These are phyloP conservation scores for Massarina eburnea DNA, from an alignment of 2,329 filamentous ascomycete genomes.

Conservation along the genomic window DNA sequence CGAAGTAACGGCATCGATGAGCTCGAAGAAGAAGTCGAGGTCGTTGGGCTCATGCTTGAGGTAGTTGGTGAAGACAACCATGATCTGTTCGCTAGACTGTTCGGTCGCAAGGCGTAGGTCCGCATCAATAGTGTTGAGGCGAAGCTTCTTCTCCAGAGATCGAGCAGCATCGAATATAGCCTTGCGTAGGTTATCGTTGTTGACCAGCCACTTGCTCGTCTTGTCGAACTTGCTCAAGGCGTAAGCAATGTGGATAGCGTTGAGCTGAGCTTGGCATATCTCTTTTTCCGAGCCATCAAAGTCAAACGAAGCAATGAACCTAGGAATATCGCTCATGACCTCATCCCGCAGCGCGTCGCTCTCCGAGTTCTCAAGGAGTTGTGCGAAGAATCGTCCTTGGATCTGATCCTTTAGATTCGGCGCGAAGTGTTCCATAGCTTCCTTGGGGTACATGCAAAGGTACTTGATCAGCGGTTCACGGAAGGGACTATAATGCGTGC, in stretches of 20 bases:
- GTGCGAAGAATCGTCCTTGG: conserved; percentile 88
- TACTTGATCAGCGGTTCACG: conserved; percentile 88
- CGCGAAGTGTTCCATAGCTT: conserved; percentile 81
- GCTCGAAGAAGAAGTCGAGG: conserved; percentile 78
- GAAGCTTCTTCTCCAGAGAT: conserved; percentile 74
- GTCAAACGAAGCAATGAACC: conserved; percentile 67
- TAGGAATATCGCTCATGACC: conserved; percentile 71
- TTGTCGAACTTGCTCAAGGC: conserved; percentile 70
- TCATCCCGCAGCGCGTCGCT: conserved; percentile 75
- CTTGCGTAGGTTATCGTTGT: conserved; percentile 59
- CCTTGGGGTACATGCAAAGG: conserved; percentile 87
- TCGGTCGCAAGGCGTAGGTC: conserved; percentile 80
- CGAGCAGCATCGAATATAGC: conserved; percentile 67
- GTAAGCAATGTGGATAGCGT: conserved; percentile 82
- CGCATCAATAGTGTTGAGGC: conserved; percentile 67
- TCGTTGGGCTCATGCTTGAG: conserved; percentile 74
- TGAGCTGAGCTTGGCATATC: conserved; percentile 77
- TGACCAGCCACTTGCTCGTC: conserved; percentile 66
- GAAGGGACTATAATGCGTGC: conserved; percentile 91
- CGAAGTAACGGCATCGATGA: conserved; percentile 81
- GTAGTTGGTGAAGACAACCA: conserved; percentile 80
- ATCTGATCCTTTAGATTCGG: conserved; percentile 78
- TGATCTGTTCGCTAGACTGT: conserved; percentile 85
- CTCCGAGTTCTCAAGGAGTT: conserved; percentile 75
- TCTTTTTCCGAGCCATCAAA: conserved; percentile 65